Evolutionary conservation across 768 basidiomycete genomes (phyloP).

Genomic region (Termitomyces sp.): DNA sequence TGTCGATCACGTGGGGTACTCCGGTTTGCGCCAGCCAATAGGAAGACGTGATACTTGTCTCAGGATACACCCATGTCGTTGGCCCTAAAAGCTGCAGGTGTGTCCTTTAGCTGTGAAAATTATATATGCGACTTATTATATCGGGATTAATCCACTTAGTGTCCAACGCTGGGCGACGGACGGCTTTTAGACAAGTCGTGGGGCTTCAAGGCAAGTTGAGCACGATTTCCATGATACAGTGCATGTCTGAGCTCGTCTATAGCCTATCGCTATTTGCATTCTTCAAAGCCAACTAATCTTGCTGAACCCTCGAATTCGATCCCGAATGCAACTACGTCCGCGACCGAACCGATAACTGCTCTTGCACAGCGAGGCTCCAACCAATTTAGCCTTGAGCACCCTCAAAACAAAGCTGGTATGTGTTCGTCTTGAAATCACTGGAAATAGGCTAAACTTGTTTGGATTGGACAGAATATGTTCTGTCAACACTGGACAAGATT

Average conservation of each 20-base stretch:
- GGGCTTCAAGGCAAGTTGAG: slow-evolving; percentile 33
- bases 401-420: slow-evolving; percentile 84
- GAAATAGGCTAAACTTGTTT: not conserved
- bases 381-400: slow-evolving; percentile 81
- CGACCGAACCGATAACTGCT: slow-evolving; percentile 56
- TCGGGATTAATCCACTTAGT: slow-evolving; percentile 17
- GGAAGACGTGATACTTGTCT: slow-evolving; percentile 15
- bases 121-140: not conserved
- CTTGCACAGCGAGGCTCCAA: slow-evolving; percentile 78
- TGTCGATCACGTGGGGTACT: slow-evolving; percentile 9
- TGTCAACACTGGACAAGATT: slow-evolving; percentile 93
- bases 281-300: slow-evolving; percentile 35
- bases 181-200: slow-evolving; percentile 37
- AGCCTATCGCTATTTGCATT: slow-evolving; percentile 51
- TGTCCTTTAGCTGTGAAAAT: slow-evolving; percentile 6
- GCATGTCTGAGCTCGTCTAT: slow-evolving; percentile 14
- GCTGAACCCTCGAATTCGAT: slow-evolving; percentile 31
- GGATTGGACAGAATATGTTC: slow-evolving; percentile 75
- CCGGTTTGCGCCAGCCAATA: slow-evolving; percentile 23
- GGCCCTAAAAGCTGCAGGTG: slow-evolving; percentile 31
- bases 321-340: slow-evolving; percentile 35
- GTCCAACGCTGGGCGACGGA: slow-evolving; percentile 34
- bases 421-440: not conserved
- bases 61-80: slow-evolving; percentile 40
- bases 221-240: not conserved